A percentile compares a stretch with the other conserved stretches of the same genome.
Evolutionary conservation across 2,329 filamentous ascomycete genomes (phyloP).

Genomic region (Dactylellina leptospora): DNA sequence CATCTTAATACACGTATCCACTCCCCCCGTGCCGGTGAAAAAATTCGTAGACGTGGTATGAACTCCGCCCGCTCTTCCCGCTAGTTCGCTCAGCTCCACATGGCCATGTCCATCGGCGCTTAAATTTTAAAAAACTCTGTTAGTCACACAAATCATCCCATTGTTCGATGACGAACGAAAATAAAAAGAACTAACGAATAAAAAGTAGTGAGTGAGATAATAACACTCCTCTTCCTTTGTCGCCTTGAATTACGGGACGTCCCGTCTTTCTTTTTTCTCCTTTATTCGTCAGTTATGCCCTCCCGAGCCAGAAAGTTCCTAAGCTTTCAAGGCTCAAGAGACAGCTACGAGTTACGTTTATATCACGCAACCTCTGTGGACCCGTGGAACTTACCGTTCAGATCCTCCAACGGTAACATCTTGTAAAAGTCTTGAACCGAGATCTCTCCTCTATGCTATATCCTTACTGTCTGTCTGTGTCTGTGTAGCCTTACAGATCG

Average conservation of each 20-base stretch:
- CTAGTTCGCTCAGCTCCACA: conserved; percentile 5
- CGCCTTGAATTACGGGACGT: conserved; percentile 12
- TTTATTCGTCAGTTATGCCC: not conserved
- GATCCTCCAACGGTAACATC: no score
- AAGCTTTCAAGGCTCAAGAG: not conserved
- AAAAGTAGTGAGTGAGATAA: no score
- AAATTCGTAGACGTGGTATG: no score
- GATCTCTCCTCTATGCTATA: no score
- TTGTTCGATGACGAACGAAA: no score
- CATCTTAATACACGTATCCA: not conserved
- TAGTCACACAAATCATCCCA: no score
- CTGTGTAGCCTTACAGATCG: no score
- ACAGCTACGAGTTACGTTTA: not conserved
- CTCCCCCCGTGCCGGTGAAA: no score
- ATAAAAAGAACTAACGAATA: not conserved
- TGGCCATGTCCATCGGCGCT: conserved; percentile 15
- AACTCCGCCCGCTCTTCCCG: not conserved
- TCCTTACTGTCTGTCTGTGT: no score
- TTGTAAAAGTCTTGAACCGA: no score
- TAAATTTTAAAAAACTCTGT: conserved; percentile 10
- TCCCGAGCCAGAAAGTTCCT: not conserved
- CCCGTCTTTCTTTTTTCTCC: not conserved
- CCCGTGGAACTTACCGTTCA: no score
- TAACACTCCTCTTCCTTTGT: no score
- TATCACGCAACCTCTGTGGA: not conserved